Conservation (phyloP, 345 rosid genomes). For the Melaleuca alternifolia region DNA sequence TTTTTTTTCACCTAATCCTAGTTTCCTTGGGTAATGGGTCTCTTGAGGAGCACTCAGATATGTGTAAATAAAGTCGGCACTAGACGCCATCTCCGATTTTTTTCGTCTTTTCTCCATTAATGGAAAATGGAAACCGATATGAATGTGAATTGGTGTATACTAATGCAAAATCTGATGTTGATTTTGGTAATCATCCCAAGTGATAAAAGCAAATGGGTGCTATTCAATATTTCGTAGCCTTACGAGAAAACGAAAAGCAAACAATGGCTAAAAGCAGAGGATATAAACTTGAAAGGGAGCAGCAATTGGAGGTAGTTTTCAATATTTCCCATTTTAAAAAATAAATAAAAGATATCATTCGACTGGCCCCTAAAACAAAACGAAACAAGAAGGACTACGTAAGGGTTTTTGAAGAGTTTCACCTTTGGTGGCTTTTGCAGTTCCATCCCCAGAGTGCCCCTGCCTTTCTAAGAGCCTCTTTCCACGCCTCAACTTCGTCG, state of each 20-base stretch:
- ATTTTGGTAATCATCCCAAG: too few relatives aligned
- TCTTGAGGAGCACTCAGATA: background rate
- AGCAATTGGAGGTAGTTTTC: too few relatives aligned
- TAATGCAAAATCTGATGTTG: background rate
- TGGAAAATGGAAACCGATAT: too few relatives aligned
- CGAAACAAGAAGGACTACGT: too few relatives aligned
- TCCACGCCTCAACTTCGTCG: background rate
- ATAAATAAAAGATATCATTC: too few relatives aligned
- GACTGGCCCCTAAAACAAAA: too few relatives aligned
- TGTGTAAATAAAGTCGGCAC: background rate
- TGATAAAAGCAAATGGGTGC: background rate
- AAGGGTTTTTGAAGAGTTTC: background rate
- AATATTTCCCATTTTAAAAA: too few relatives aligned
- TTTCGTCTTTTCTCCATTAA: background rate
- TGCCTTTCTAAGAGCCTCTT: background rate
- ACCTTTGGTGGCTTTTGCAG: rapidly evolving
- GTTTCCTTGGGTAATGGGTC: background rate
- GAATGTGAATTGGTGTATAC: too few relatives aligned
- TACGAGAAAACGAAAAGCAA: background rate
- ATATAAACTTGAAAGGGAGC: too few relatives aligned
- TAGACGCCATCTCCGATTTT: background rate
- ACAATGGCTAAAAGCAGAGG: background rate
- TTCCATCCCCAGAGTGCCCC: background rate
- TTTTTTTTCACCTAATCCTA: background rate
- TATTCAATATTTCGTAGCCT: background rate